Percentiles rank a stretch among this genome's conserved stretches.
phyloP scores from a whole-genome alignment of 1,139 yeast species.

The Taphrina deformans region DNA sequence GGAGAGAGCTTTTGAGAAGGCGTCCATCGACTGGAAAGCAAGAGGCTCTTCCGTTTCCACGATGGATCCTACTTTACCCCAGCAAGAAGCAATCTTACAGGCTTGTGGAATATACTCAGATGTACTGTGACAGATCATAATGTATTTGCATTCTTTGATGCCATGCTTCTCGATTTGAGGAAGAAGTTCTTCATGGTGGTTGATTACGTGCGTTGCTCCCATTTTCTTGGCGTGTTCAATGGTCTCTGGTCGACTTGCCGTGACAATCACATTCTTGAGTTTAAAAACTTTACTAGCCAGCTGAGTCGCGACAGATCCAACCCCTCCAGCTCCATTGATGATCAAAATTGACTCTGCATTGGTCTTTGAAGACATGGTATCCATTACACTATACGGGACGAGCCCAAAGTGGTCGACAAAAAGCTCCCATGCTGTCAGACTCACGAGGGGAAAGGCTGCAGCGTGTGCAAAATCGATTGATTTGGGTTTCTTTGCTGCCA shows the following conservation, averaged over 20 bases:
- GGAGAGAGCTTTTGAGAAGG: conserved; percentile 16
- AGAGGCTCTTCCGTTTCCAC: conserved; percentile 24
- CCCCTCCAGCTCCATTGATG: conserved; percentile 28
- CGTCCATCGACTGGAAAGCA: conserved; percentile 5
- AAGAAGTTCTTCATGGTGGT: conserved; percentile 13
- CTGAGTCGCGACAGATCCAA: conserved; percentile 15
- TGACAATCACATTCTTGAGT: conserved; percentile 9
- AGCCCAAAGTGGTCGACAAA: conserved; percentile 22
- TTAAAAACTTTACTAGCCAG: conserved; percentile 3
- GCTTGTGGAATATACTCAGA: conserved; percentile 8
- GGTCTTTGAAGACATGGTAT: conserved; percentile 5
- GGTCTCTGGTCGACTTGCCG: conserved; percentile 20
- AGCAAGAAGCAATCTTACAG: conserved; percentile 13
- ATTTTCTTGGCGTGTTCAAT: conserved; percentile 12
- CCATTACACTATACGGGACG: conserved; percentile 7
- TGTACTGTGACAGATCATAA: conserved; percentile 12
- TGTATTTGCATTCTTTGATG: conserved; percentile 9
- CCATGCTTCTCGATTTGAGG: conserved; percentile 7
- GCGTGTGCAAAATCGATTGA: conserved; percentile 4
- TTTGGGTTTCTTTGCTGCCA: conserved; percentile 15
- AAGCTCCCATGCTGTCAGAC: conserved; percentile 29
- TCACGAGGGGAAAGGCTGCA: conserved; percentile 18
- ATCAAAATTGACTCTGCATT: conserved; percentile 17
- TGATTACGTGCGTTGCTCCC: conserved; percentile 25
- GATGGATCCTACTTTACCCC: conserved; percentile 26